Base-by-base conservation (phyloP, 2,329 filamentous ascomycete genomes). In the Sphaerulina musiva region DNA sequence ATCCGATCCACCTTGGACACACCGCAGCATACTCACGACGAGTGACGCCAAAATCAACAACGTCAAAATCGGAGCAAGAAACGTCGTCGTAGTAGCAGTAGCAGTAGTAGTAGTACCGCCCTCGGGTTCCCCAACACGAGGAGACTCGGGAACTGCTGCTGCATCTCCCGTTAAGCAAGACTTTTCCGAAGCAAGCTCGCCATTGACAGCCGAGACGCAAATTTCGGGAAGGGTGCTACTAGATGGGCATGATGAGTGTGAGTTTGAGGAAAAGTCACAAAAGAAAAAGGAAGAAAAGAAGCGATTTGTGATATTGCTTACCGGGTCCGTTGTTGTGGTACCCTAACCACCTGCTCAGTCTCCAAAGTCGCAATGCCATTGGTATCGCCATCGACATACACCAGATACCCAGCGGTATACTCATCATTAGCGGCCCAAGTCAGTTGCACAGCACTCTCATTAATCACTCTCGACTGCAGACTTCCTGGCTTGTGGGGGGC, bases 131-230 rank as follows among this genome's bases (percentile, higher is more conserved):
- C 29, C 17, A 17, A 26, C 20, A 20, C 20, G 20, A 20, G 2
- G n/a, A n/a, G 26, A 34, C 32, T 20, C 41, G 6, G 29, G 41
- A n/a, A 14, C 23, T 4, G 48, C 10, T 29, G 26, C 26, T 29
- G 26, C 26, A n/a, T 31, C 36, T 26, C 32, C 42, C 1, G 34
- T 26, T 1, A 51, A 32, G 39, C 53, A 55, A 34, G 48, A 34
- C 0, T 31, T 12, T 17, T 45, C 48, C 5, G 53, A 55, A 31
- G 51, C 48, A 1, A 41, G 42, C 7, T 51, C 38, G 4, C 53
- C 53, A 17, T 55, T 51, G 43, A 51, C 38, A 2, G 48, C 53
- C 1, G 47, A 51, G 4, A 55, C 39, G 29, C 53, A 55, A 11
- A 55, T 48, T 7, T 46, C 43, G 4, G 41, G 48, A 26, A 47